Evolutionary conservation across 176 grass and related monocot genomes (phyloP), one percentile per base, ranked within the genome.

Genomic region (Secale cereale): DNA sequence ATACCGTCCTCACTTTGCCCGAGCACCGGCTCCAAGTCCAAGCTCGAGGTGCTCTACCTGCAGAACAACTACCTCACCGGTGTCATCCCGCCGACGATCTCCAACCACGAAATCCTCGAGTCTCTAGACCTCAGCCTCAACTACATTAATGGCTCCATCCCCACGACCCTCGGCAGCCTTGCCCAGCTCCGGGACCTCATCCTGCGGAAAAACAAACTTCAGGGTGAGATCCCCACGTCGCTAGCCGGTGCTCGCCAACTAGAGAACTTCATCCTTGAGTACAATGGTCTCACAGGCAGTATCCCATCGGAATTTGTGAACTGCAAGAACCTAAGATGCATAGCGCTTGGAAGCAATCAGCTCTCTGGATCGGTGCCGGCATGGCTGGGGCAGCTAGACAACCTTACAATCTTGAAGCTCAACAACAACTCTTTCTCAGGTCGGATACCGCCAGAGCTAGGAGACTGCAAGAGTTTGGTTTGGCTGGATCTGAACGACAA

Each of bases 341-440:
- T 98, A 76, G 90, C 92, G 31, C 61, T 94, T 59, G 87, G 89
- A 5, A 91, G 87, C 91, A 98, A 98, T 89, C 89, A 41, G 40
- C 76, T 98, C 60, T 88, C 84, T 30, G 95, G 95, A 4, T 84
- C 91, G 12, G 77, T 98, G n/a, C 95, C 95, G 1, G 25, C 95
- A 10, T 95, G 95, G 95, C 78, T 98, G 7, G 95, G 95, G 23
- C 86, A 59, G 87, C 92, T 98, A 20, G 82, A 88, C 45, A 90
- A 82, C 48, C 32, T 95, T 52, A 79, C 89, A 54, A 91, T 98
- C 84, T 88, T 98, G 62, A 98, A 93, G 72, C 93, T 98, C 0
- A 90, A 87, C 50, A 95, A 93, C 62, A 98, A 98, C 71, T 98
- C 92, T n/a, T 93, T 95, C 78, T 86, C 95, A 0, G 89, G 95